Percentiles rank a stretch among this genome's conserved stretches.
Conservation (phyloP, 2,329 filamentous ascomycete genomes). For the Basipetospora sp. region DNA sequence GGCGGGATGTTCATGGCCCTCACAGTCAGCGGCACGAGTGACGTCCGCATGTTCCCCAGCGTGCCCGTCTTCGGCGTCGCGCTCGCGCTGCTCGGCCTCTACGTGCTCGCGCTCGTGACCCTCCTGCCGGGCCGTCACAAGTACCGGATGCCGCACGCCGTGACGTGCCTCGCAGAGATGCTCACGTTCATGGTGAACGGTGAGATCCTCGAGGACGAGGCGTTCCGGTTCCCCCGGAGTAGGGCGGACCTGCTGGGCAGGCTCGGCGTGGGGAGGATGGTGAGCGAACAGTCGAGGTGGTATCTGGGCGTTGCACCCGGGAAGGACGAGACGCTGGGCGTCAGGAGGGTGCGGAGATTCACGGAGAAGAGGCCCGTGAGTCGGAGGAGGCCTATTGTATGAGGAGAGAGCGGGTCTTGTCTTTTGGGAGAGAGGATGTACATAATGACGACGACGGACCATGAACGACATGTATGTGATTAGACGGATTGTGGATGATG, state of each 20-base stretch:
- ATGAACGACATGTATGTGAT: too few species aligned
- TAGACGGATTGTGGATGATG: too few species aligned
- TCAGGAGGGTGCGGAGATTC: slow-evolving; percentile 29
- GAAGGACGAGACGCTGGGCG: slow-evolving; percentile 27
- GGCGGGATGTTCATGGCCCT: slow-evolving; percentile 63
- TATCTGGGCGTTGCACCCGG: slow-evolving; percentile 29
- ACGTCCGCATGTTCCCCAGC: slow-evolving; percentile 55
- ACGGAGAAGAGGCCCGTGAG: slow-evolving; percentile 24
- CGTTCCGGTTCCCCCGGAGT: slow-evolving; percentile 55
- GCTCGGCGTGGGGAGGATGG: slow-evolving; percentile 41
- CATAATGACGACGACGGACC: too few species aligned
- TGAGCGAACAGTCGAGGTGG: slow-evolving; percentile 33
- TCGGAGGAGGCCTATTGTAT: slow-evolving; percentile 11
- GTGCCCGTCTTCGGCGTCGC: slow-evolving; percentile 58
- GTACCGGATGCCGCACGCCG: slow-evolving; percentile 57
- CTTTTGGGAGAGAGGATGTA: too few species aligned
- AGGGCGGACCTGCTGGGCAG: slow-evolving; percentile 54
- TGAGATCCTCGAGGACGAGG: slow-evolving; percentile 54
- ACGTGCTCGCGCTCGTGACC: slow-evolving; percentile 46
- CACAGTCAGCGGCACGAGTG: slow-evolving; percentile 32
- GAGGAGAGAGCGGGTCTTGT: background rate
- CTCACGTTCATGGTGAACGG: slow-evolving; percentile 64
- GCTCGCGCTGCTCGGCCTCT: slow-evolving; percentile 58
- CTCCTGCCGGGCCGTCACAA: slow-evolving; percentile 46
- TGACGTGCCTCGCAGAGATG: slow-evolving; percentile 59